These are phyloP conservation scores for Populus tomentosa DNA, from an alignment of 441 rosid genomes.

Conservation along the genomic window DNA sequence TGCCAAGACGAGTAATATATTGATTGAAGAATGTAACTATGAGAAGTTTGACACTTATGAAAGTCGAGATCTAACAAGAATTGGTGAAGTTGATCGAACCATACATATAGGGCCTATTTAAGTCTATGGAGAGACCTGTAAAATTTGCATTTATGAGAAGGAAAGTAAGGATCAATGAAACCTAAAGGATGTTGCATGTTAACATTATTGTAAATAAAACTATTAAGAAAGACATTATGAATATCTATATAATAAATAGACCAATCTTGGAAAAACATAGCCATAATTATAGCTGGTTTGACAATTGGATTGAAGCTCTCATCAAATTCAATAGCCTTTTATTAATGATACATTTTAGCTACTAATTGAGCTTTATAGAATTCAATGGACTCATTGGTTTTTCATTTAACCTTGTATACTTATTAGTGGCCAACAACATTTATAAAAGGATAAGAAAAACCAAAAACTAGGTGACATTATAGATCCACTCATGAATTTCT, in stretches of 20 bases:
- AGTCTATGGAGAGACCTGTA: background rate
- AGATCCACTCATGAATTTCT: background rate
- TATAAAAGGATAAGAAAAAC: background rate
- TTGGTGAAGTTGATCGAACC: background rate
- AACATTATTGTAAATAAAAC: background rate
- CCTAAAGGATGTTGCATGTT: background rate
- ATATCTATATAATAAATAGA: background rate
- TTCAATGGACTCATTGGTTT: background rate
- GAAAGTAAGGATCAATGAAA: background rate
- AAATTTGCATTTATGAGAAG: background rate
- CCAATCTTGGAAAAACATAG: background rate
- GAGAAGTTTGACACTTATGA: background rate
- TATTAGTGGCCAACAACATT: no score
- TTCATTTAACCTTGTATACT: no score
- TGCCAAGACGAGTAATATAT: background rate
- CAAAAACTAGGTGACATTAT: background rate
- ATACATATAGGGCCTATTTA: background rate
- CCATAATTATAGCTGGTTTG: background rate
- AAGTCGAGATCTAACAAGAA: background rate
- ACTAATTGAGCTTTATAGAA: background rate
- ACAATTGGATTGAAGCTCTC: background rate
- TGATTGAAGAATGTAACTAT: no score
- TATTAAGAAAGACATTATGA: background rate
- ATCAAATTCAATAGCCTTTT: background rate
- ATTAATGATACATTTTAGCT: background rate